Conservation (phyloP, 345 rosid species). For the Hibiscus tridactylites region DNA sequence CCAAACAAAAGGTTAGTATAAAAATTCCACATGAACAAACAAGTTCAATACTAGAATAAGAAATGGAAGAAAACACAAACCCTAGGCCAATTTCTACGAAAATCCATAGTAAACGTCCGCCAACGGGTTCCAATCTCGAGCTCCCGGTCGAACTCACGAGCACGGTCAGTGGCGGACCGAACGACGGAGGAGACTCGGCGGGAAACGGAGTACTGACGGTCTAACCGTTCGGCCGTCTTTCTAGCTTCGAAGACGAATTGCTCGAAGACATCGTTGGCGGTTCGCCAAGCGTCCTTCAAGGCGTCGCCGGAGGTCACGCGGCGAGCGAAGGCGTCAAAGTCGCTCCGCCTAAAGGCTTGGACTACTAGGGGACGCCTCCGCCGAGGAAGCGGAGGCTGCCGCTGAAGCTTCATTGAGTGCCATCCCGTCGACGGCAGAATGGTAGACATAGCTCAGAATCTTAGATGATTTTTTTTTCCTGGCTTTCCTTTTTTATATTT, state of each 20-base stretch:
- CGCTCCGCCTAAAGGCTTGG: constrained; percentile 45
- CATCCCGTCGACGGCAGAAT: constrained; percentile 8
- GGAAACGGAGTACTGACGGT: constrained; percentile 71
- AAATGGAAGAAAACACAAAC: constrained; percentile 28
- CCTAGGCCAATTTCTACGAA: constrained; percentile 74
- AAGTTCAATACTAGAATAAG: neutral
- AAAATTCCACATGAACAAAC: neutral
- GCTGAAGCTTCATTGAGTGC: neutral
- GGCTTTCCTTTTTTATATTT: neutral
- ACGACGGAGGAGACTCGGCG: constrained; percentile 49
- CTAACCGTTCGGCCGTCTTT: constrained; percentile 75
- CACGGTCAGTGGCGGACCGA: constrained; percentile 50
- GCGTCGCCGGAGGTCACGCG: constrained; percentile 57
- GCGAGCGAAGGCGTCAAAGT: constrained; percentile 53
- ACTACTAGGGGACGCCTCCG: neutral
- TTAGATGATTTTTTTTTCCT: neutral
- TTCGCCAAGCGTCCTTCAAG: constrained; percentile 74
- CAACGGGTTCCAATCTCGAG: constrained; percentile 54
- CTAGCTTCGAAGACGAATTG: constrained; percentile 67
- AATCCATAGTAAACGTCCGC: constrained; percentile 57
- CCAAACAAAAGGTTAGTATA: neutral
- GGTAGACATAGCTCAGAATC: constrained; percentile 1
- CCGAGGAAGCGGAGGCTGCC: neutral
- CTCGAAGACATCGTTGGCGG: constrained; percentile 81
- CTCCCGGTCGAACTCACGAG: constrained; percentile 76